Base-by-base conservation (phyloP, 768 basidiomycete species). In the Mycena venus region DNA sequence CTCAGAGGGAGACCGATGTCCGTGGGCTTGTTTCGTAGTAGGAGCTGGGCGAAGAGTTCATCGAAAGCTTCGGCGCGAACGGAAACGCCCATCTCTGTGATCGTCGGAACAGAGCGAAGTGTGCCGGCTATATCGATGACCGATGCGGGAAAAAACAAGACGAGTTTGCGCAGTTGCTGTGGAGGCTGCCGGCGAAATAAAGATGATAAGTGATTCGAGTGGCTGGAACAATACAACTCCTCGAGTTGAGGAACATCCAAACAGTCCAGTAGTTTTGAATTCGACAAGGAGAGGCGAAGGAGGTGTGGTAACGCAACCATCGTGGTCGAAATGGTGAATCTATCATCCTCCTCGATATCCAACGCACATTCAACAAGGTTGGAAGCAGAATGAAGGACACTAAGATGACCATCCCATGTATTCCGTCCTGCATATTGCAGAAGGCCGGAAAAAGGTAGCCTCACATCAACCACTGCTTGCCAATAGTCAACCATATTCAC, bases 321-420 rank as follows among this genome's bases (percentile, higher is more conserved):
- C 8, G 34, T 51, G 25, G 23, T 21, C 12, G 62, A 53, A 3
- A 53, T 53, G 14, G 23, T 32, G n/a, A 42, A 36, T n/a, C 34
- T 51, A 11, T 21, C 6, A 29, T 12, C n/a, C 1, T 8, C 8
- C 36, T 17, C 19, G 9, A 61, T n/a, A 1, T 51, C n/a, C 59
- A 53, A 25, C 10, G 17, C 65, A 27, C 71, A 73, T 4, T 73
- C 72, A 6, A 67, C 60, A 15, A 73, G 58, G 42, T 62, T 67
- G 29, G 31, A 44, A 10, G 65, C 32, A 23, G 49, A 61, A 15
- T 14, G 29, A 11, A 73, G 72, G 27, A n/a, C 15, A 3, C 49
- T 17, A 44, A 60, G 23, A 9, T 60, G 42, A 11, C 17, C 2
- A 9, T 19, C 19, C 65, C 65, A 73, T n/a, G 65, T 15, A 53